These are phyloP conservation scores for Polychaeton citri DNA, from an alignment of 2,329 filamentous ascomycete species.

Conservation along the genomic window DNA sequence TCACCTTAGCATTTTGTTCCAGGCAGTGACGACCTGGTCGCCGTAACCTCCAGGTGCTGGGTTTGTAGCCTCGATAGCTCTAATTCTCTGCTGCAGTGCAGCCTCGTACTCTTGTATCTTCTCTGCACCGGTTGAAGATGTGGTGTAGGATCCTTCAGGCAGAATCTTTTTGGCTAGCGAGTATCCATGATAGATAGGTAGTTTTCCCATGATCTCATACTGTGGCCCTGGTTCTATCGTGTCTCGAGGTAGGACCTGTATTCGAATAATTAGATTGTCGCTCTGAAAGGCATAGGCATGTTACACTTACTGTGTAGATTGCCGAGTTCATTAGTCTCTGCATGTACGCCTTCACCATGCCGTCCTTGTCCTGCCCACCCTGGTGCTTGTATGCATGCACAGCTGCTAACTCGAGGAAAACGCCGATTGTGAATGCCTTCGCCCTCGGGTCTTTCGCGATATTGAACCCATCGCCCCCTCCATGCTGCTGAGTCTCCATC, in stretches of 20 bases:
- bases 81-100: background rate
- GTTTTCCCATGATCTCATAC: slow-evolving; percentile 17
- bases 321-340: slow-evolving; percentile 23
- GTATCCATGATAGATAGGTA: slow-evolving; percentile 32
- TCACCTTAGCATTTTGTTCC: background rate
- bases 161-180: slow-evolving; percentile 28
- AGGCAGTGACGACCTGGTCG: background rate
- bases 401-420: slow-evolving; percentile 30
- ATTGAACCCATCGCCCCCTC: slow-evolving; percentile 8
- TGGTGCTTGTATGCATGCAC: slow-evolving; percentile 24
- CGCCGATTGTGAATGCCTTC: slow-evolving; percentile 26
- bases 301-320: slow-evolving; percentile 3
- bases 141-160: slow-evolving; percentile 8
- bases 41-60: background rate
- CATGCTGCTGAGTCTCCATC: slow-evolving; percentile 29
- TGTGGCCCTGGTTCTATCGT: slow-evolving; percentile 2
- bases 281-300: background rate
- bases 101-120: background rate
- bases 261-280: background rate
- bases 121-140: background rate
- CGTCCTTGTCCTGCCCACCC: slow-evolving; percentile 20
- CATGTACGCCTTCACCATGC: slow-evolving; percentile 27
- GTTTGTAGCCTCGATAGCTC: background rate
- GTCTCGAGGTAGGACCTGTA: background rate
- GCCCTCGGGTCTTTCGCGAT: slow-evolving; percentile 18